phyloP scores from a whole-genome alignment of 2,329 filamentous ascomycete species.

The Emergomyces africanus region DNA sequence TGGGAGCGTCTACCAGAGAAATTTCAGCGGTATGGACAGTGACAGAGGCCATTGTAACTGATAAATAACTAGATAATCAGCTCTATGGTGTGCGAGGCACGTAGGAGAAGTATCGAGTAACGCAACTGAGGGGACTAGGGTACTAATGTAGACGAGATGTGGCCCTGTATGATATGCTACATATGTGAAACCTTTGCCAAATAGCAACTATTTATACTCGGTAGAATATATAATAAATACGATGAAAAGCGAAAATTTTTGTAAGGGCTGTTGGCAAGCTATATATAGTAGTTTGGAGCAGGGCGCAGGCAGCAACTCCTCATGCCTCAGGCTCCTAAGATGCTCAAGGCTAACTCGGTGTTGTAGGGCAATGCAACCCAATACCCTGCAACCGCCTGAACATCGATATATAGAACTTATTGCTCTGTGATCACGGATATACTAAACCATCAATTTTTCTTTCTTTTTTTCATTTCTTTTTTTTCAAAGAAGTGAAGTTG shows the following conservation, averaged over 20 bases:
- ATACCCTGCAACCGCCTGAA: too few relatives aligned
- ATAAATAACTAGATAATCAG: not conserved
- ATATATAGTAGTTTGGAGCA: not conserved
- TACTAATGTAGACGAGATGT: too few relatives aligned
- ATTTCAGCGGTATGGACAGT: constrained; percentile 18
- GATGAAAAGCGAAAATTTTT: not conserved
- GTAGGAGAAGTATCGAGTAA: not conserved
- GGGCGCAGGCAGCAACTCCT: not conserved
- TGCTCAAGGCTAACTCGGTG: not conserved
- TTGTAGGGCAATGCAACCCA: too few relatives aligned
- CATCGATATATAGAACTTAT: not conserved
- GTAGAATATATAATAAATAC: not conserved
- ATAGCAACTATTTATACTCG: too few relatives aligned
- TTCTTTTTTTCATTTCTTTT: too few relatives aligned
- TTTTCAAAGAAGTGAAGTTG: not conserved
- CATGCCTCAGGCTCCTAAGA: not conserved
- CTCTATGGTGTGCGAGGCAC: not conserved
- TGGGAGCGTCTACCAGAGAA: constrained; percentile 43
- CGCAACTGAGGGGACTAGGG: not conserved
- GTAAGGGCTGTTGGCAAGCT: not conserved
- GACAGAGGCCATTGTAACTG: constrained; percentile 7
- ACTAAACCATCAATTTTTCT: too few relatives aligned
- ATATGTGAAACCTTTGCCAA: not conserved
- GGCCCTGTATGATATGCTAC: too few relatives aligned
- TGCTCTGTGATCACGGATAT: not conserved